Evolutionary conservation across 1,284 basidiomycete genomes (phyloP), one percentile per base, ranked within the genome.

Genomic region (Ustilago cynodontis): DNA sequence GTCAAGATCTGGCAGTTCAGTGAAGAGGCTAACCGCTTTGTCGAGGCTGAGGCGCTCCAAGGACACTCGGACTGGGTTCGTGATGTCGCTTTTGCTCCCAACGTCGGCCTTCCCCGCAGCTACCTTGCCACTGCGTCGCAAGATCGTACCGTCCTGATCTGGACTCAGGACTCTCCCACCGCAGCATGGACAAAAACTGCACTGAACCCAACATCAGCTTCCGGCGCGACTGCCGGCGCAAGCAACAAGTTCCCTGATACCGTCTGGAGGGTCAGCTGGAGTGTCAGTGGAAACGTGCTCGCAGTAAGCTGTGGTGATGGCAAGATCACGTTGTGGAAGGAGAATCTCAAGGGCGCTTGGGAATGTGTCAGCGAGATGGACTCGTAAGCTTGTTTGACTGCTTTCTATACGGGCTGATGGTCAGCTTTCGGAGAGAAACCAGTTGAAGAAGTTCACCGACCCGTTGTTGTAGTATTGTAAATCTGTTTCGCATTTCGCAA

Each of bases 291-390:
- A 22, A 98, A 98, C 84, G 91, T 99, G 61, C 89, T 99, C 53
- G 95, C 96, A 0, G 97, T 98, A 43, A 96, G 94, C 86, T 97
- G 95, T 87, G 96, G 95, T 16, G 97, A 99, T 86, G 96, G 97
- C 28, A 98, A 98, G 87, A 95, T 99, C 31, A 95, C 93, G 14
- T 88, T 99, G 60, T 99, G 95, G 96, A 99, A 99, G 88, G 96
- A 99, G 88, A 96, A 94, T 86, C 87, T 98, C 82, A 94, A 94
- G 86, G 93, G 94, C 22, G 88, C 90, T 24, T 99, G 96, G 94
- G 96, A 98, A 87, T 96, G 95, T 86, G 94, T 98, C 63, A 82
- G 75, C 65, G 82, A 84, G 74, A 67, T 76, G 73, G 73, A 76
- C 53, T 71, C 73, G 28, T 76, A 58, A 59, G 35, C 35, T 37